Evolutionary conservation across 805 yeast species (phyloP).

Genomic region (Barnettozyma sp.): DNA sequence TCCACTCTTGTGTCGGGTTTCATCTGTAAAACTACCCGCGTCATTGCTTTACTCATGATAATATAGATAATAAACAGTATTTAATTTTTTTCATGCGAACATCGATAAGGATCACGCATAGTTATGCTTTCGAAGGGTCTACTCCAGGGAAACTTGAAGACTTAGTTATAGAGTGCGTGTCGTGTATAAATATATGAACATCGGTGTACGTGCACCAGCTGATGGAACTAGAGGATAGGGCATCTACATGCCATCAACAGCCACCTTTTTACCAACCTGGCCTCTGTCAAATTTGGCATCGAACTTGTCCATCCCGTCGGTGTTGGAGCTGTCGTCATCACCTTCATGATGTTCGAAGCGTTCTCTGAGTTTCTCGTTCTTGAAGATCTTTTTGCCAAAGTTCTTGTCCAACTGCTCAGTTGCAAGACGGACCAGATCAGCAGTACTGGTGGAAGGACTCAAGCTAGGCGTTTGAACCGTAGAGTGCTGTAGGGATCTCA

Average conservation of each 20-base stretch:
- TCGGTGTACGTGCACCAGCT: no score
- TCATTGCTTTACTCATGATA: neutral
- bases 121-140: no score
- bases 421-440: conserved; percentile 10
- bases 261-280: conserved; percentile 33
- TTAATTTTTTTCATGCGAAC: no score
- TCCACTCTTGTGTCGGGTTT: no score
- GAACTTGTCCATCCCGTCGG: conserved; percentile 21
- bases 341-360: conserved; percentile 17
- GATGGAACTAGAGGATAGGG: neutral
- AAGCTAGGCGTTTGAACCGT: conserved; percentile 17
- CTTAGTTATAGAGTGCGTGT: no score
- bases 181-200: no score
- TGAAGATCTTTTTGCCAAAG: conserved; percentile 17
- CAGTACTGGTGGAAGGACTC: conserved; percentile 13
- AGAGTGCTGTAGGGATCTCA: conserved; percentile 46
- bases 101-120: no score
- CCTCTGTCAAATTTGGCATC: conserved; percentile 36
- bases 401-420: conserved; percentile 15
- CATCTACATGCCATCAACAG: conserved; percentile 14
- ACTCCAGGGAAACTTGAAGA: no score
- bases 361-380: conserved; percentile 18
- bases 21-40: conserved; percentile 1
- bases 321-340: conserved; percentile 1
- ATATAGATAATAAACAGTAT: no score